These are phyloP conservation scores for Lepidium didymum DNA, from an alignment of 345 rosid genomes.

Conservation along the genomic window DNA sequence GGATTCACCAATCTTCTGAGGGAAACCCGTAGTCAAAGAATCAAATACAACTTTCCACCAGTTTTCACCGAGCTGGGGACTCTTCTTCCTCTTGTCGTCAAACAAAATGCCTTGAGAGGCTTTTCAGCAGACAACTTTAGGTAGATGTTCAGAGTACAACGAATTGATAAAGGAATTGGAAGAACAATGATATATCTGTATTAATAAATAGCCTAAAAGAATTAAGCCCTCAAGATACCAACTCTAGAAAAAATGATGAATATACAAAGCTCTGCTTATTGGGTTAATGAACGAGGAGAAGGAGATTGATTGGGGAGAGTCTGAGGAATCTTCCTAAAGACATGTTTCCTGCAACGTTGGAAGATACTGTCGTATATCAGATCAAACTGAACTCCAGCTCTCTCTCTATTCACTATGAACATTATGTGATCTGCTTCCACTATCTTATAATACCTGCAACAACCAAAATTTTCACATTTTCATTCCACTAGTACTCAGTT, in stretches of 20 bases:
- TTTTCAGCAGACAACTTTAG: no score
- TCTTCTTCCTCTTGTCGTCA: no score
- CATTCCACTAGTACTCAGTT: background rate
- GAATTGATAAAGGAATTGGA: background rate
- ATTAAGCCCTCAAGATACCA: background rate
- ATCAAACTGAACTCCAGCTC: constrained; percentile 94
- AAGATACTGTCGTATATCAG: constrained; percentile 88
- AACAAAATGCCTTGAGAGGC: no score
- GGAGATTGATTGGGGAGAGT: constrained; percentile 46
- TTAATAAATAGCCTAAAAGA: constrained; percentile 8
- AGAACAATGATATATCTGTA: constrained; percentile 2
- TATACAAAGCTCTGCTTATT: constrained; percentile 5
- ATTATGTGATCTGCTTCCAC: constrained; percentile 92
- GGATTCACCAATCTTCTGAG: no score
- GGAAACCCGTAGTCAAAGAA: no score
- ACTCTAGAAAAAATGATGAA: constrained; percentile 1
- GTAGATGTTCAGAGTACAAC: constrained; percentile 2
- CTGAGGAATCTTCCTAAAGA: constrained; percentile 53
- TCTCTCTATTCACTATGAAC: constrained; percentile 81
- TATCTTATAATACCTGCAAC: constrained; percentile 87
- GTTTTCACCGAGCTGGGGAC: no score
- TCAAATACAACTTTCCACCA: no score
- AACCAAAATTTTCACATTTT: background rate
- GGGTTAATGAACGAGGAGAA: background rate
- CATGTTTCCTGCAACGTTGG: constrained; percentile 90